Evolutionary conservation across 306 rosid species (phyloP), one percentile per base, ranked within the genome.

Genomic region (Begonia loranthoides): DNA sequence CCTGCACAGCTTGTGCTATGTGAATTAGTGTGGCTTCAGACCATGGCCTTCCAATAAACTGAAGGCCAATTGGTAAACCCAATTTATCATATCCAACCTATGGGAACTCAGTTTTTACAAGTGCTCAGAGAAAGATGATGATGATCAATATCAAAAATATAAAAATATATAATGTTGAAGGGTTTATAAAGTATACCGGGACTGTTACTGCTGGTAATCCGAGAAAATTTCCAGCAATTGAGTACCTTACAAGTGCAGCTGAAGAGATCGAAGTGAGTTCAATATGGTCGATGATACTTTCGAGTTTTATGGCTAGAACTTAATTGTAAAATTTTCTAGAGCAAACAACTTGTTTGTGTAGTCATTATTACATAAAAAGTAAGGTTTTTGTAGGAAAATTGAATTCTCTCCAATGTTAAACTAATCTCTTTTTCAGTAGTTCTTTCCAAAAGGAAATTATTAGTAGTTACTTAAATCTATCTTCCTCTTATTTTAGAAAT

Each of bases 51-150:
- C 97, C 95, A 21, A 89, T 79, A 64, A 89, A 82, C 63, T 89
- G 97, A 69, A 89, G 94, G 34, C 97, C 97, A 59, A 89, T 89
- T 13, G 97, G 97, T 73, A 89, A 67, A 60, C 97, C 97, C 12
- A 50, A 36, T 66, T 79, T 76, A 50, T 82, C 94, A 28, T 75
- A 82, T 39, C 97, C 97, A 64, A 84, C 87, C 97, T 89, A 33
- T 45, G 36, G 36, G 45, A 41, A 48, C 12, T 46, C 15, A 14
- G 53, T 62, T 33, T n/a, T 28, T 15, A 24, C 49, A 54, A 24
- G 34, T 52, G 50, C 59, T 52, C 57, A 41, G 10, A 5, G 21
- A 16, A 46, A 41, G 14, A 10, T 10, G 15, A 43, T 43, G 47
- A n/a, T 43, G 13, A 11, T 10, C 4, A 43, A 3, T 43, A 43